Evolutionary conservation across 768 basidiomycete species (phyloP).

Genomic region (Pulveroboletus ravenelii): DNA sequence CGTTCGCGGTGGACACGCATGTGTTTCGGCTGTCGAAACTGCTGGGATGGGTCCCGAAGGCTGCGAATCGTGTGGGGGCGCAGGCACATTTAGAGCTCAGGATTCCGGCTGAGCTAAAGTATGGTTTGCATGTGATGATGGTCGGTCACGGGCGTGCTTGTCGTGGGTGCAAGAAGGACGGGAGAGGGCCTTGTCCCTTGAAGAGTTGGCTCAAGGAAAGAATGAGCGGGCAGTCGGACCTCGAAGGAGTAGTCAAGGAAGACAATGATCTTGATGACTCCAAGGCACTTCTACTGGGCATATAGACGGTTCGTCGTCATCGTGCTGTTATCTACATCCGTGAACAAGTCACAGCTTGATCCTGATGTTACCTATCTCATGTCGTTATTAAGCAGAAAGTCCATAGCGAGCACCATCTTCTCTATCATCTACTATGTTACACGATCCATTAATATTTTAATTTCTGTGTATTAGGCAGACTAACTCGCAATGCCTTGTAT

Average conservation of each 20-base stretch:
- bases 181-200: constrained; percentile 31
- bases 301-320: neutral
- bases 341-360: too few species aligned
- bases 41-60: constrained; percentile 38
- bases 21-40: constrained; percentile 51
- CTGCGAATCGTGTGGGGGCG: constrained; percentile 45
- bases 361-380: neutral
- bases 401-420: neutral
- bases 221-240: constrained; percentile 12
- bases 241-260: constrained; percentile 8
- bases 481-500: neutral
- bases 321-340: neutral
- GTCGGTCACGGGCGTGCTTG: constrained; percentile 52
- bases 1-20: constrained; percentile 64
- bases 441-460: neutral
- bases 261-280: neutral
- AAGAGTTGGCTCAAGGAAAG: constrained; percentile 34
- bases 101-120: constrained; percentile 51
- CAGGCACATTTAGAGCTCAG: constrained; percentile 54
- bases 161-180: constrained; percentile 46
- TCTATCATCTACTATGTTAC: neutral
- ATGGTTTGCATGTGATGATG: constrained; percentile 56
- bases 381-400: neutral
- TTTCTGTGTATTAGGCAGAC: neutral
- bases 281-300: neutral